Evolutionary conservation across 306 rosid species (phyloP).

Genomic region (Dalbergia cultrata): DNA sequence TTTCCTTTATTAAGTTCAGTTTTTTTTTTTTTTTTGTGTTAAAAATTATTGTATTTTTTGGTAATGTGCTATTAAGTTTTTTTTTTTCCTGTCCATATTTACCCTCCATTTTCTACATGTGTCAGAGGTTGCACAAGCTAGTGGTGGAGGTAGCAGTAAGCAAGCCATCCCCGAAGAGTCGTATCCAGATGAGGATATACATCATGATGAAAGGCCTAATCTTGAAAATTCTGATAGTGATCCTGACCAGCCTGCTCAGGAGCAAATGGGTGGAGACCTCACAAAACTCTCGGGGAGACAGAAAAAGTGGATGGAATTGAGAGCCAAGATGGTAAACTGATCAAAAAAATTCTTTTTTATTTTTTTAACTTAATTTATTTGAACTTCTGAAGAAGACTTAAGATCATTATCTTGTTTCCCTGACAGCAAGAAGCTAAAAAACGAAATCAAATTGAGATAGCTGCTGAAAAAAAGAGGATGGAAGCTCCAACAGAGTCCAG

Average conservation of each 20-base stretch:
- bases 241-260: constrained; percentile 54
- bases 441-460: constrained; percentile 90
- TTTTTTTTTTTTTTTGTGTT: background rate
- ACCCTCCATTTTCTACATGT: background rate
- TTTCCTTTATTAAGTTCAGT: background rate
- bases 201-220: constrained; percentile 58
- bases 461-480: constrained; percentile 93
- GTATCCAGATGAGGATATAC: constrained; percentile 58
- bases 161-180: constrained; percentile 49
- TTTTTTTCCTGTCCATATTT: background rate
- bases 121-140: constrained; percentile 61
- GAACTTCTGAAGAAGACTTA: constrained; percentile 1
- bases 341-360: background rate
- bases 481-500: constrained; percentile 90
- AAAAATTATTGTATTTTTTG: background rate
- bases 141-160: constrained; percentile 49
- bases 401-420: constrained; percentile 18
- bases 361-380: constrained; percentile 6
- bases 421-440: constrained; percentile 85
- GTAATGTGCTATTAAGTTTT: constrained; percentile 14
- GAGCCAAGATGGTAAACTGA: constrained; percentile 79
- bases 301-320: constrained; percentile 85
- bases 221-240: constrained; percentile 65
- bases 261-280: constrained; percentile 47
- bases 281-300: constrained; percentile 73